Evolutionary conservation across 441 rosid genomes (phyloP), one percentile per base, ranked within the genome.

Genomic region (Euphorbia celastroides): DNA sequence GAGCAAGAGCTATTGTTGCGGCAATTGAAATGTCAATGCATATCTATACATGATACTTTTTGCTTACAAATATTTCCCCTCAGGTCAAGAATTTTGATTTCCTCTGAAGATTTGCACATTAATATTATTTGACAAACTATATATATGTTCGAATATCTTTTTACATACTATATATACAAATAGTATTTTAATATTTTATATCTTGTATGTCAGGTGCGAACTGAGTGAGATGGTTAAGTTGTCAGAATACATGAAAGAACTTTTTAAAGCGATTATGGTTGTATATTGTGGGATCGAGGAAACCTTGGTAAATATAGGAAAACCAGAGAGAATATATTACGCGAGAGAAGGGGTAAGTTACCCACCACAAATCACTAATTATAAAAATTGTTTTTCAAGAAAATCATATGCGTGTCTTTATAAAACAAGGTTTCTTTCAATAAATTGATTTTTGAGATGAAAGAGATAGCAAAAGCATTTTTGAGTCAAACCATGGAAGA

Each of bases 161-260:
- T 34, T 34, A 34, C 38, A 34, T 34, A 34, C 9, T 3, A 4
- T 34, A 9, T 34, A 34, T 34, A 4, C 4, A 12, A 11, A 19
- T 34, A 34, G 4, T 9, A 34, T 34, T 34, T 3, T 3, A 4
- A 34, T 34, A 34, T 4, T 34, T 34, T 34, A 34, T 34, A 34
- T 34, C 38, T 34, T 34, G 30, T 2, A 41, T 25, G 61, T 54
- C 69, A 83, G 82, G 68, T 83, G 85, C 82, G 81, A 81, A 5
- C 23, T 60, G 2, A 23, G 14, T 5, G 74, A 51, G 3, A 23
- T 22, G 2, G 63, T 74, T 34, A 28, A 57, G 25, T 71, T 81
- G 0, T 86, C 84, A 0, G 69, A 72, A 17, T 78, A 67, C 62
- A 78, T 81, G 83, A 60, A 78, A 58, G 6, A 58, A 17, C 5